These are phyloP conservation scores for Volvariella surrecta DNA, from an alignment of 1,284 basidiomycete genomes.

Conservation along the genomic window DNA sequence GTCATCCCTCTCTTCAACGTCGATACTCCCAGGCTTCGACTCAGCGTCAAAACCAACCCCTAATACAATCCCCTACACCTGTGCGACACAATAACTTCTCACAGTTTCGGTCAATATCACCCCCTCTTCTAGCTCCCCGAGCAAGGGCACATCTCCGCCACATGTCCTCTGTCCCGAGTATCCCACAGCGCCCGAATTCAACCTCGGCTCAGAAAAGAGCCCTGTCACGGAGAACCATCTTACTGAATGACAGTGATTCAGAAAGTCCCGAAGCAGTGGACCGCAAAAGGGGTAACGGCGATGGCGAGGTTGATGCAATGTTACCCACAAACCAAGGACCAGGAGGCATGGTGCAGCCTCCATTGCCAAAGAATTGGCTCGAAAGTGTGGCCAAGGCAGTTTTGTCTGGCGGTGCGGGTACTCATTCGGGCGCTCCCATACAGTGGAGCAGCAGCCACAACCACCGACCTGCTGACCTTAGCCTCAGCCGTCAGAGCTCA, in stretches of 20 bases:
- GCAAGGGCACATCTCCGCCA: constrained; percentile 60
- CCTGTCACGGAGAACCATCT: constrained; percentile 11
- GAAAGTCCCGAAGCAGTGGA: not conserved
- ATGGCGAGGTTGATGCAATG: constrained; percentile 13
- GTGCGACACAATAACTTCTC: not conserved
- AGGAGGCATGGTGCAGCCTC: constrained; percentile 19
- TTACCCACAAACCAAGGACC: constrained; percentile 6
- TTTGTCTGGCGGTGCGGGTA: constrained; percentile 35
- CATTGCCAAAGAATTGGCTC: constrained; percentile 55
- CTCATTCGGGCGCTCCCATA: constrained; percentile 34
- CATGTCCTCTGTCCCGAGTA: constrained; percentile 55
- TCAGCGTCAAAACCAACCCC: constrained; percentile 1
- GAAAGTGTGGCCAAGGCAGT: constrained; percentile 55
- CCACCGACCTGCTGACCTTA: not conserved
- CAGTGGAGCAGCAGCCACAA: not conserved
- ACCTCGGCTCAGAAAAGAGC: constrained; percentile 20
- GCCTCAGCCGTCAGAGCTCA: not conserved
- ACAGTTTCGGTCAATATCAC: constrained; percentile 1
- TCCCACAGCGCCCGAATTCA: constrained; percentile 31
- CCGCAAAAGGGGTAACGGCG: constrained; percentile 12
- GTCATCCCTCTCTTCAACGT: not conserved
- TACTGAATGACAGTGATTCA: constrained; percentile 10
- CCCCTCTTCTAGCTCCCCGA: constrained; percentile 29
- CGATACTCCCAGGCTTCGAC: not conserved
- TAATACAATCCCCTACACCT: constrained; percentile 2